Base-by-base conservation (phyloP, 1,284 basidiomycete species). In the Austroboletus niveus region DNA sequence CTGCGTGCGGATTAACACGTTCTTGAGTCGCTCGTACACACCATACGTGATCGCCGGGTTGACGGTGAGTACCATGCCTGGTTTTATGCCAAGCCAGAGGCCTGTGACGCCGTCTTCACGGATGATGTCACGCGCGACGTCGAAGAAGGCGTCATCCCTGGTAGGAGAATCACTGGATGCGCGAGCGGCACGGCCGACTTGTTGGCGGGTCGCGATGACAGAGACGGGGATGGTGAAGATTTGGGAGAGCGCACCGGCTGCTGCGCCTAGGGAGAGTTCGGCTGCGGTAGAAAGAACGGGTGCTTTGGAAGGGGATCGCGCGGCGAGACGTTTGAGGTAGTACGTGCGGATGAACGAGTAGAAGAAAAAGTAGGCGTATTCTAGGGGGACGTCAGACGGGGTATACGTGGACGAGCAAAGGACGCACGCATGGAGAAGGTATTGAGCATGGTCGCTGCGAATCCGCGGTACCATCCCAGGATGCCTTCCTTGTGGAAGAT, bases 311-410 rank as follows among this genome's bases (percentile, higher is more conserved):
- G 84, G 79, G 1, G 82, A 73, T 49, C 76, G 81, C 17, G 77
- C 71, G 5, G 76, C 71, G 34, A 87, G 68, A 29, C 92, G 83
- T 62, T 82, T 84, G 60, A 87, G 82, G 71, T 95, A 95, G 8
- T 90, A 80, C 22, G 79, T 84, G 58, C 94, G 84, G 29, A 98
- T 90, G 68, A 93, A 79, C 27, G 94, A 91, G 72, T 98, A 98
- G 79, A 97, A 98, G 81, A 98, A 98, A 78, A 99, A 99, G 76
- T 99, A 99, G 20, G 97, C 95, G 66, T 96, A 98, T 82, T 97
- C 96, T 97, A 5, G 29, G 6, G n/a, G 50, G 35, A 36, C 38
- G 29, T 45, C 29, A 43, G 31, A 50, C 42, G 34, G 8, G 15
- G 6, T 38, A 34, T 22, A 5, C 7, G 22, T 3, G 5, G 17